phyloP scores from a whole-genome alignment of 352 stramenopile genomes.

The Saprolegnia diclina region DNA sequence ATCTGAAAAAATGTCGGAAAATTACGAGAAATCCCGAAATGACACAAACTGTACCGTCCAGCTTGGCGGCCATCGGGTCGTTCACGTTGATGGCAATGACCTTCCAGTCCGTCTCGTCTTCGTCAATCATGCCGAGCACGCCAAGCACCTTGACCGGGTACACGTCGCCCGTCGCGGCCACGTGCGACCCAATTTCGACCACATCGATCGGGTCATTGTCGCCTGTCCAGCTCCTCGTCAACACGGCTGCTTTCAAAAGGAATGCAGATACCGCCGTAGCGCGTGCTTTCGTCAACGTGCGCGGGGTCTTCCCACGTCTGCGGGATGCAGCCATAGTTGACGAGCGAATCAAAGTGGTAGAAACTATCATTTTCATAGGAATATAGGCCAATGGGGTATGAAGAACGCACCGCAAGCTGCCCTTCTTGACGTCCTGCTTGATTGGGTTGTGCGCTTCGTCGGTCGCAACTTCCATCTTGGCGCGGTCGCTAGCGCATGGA shows the following conservation, averaged over 20 bases:
- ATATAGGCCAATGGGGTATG: slow-evolving; percentile 31
- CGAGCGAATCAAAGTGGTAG: slow-evolving; percentile 79
- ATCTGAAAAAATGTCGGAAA: slow-evolving; percentile 27
- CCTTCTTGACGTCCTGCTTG: slow-evolving; percentile 98
- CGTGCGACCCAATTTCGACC: slow-evolving; percentile 94
- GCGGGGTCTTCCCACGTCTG: slow-evolving; percentile 99
- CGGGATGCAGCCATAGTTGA: slow-evolving; percentile 98
- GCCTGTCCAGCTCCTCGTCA: slow-evolving; percentile 47
- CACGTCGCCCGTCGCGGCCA: slow-evolving; percentile 88
- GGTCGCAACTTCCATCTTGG: slow-evolving; percentile 93
- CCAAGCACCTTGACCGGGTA: slow-evolving; percentile 96
- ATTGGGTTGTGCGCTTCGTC: slow-evolving; percentile 91
- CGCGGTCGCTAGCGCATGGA: slow-evolving; percentile 38
- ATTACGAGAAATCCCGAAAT: slow-evolving; percentile 83
- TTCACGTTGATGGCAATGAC: slow-evolving; percentile 94
- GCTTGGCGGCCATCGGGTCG: slow-evolving; percentile 91
- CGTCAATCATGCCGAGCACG: slow-evolving; percentile 98
- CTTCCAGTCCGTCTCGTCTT: slow-evolving; percentile 99
- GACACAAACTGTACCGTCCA: slow-evolving; percentile 91
- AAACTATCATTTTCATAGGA: slow-evolving; percentile 41
- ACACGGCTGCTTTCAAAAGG: no score
- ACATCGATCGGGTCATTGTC: slow-evolving; percentile 99
- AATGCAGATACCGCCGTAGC: slow-evolving; percentile 64
- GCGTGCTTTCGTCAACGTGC: slow-evolving; percentile 90
- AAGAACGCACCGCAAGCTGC: slow-evolving; percentile 83